Base-by-base conservation (phyloP, 768 basidiomycete genomes). In the Royoungia palumana region DNA sequence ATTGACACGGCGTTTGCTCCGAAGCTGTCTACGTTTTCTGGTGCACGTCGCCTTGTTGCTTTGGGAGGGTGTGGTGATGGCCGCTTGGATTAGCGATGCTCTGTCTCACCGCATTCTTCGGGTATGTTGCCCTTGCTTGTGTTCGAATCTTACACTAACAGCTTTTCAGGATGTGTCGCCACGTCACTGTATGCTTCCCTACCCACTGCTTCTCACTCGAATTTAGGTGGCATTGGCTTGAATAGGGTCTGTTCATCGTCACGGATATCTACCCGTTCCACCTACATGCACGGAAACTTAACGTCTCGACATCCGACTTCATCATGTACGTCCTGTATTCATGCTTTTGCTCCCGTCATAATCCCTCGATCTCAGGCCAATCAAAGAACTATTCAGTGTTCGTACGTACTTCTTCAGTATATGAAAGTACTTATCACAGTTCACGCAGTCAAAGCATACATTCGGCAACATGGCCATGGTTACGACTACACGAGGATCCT, bases 251-350 rank as follows among this genome's bases (percentile, higher is more conserved):
- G 0, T 76, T 71, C 50, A 60, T 75, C 30, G 69, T 79, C 51
- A 74, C 73, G 24, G 78, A 79, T 47, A 67, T 80, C 35, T 80
- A 69, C 55, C 78, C 78, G 4, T 80, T 80, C 62, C 78, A 80
- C 47, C 66, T 76, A 11, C 78, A 79, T 48, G 77, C 76, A 4
- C 67, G 74, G 21, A 78, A 76, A 64, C 64, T 78, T 21, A 78
- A 76, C 47, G 45, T 77, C 24, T 80, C 78, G 80, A 78, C 79
- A 0, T 69, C 75, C 50, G 79, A 77, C 1, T 78, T 78, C 60
- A 67, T 81, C 44, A 54, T 66, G 66, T 13, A 82, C 79, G 10
- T 82, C 81, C 70, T 57, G 80, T 10, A 3, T 8, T 24, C 69
- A 21, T 70, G n/a, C n/a, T n/a, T n/a, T n/a, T n/a, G n/a, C n/a